Evolutionary conservation across 2,329 filamentous ascomycete species (phyloP), one percentile per base, ranked within the genome.

Genomic region (Septoria petroselini): DNA sequence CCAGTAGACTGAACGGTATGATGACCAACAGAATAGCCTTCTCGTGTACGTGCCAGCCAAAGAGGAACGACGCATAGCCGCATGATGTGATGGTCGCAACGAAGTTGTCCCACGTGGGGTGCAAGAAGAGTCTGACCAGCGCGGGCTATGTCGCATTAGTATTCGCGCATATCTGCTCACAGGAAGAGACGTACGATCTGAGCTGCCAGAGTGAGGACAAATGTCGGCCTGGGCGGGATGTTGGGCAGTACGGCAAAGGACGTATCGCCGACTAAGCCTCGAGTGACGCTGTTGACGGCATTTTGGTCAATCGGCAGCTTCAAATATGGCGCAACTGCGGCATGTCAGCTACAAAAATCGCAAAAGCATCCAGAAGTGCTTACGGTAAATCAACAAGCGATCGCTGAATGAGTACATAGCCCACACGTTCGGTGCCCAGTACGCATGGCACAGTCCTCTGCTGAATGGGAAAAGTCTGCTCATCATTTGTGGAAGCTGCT

Each of bases 361-460:
- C 2, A 30, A 33, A 12, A 17, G 25, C 12, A 23, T 17, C 6
- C 35, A 11, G 3, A 11, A 71, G 7, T 19, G 35, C 83, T 67
- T 73, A 94, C 89, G 71, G 61, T 83, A 81, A 52, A 98, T 95
- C 58, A 98, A 68, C 6, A 89, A 71, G 45, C 93, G 80, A 65
- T 98, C 93, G 1, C 79, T 73, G 67, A 97, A 95, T 0, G 93
- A 96, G 71, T 98, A 98, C 66, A 97, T 80, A 0, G 93, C 91
- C 93, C 93, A 98, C 1, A 95, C 75, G 60, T 98, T 98, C 0
- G 93, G 91, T 9, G 93, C 93, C 93, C 93, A 98, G 69, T 98
- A 98, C 1, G 93, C 93, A 73, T 98, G 93, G 67, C 91, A 97
- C 3, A 98, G 75, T 0, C 93, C 93, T 52, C 93, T 79, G 1